Conservation (phyloP, 139 green algal species). For the Limnomonas spitsbergensis region DNA sequence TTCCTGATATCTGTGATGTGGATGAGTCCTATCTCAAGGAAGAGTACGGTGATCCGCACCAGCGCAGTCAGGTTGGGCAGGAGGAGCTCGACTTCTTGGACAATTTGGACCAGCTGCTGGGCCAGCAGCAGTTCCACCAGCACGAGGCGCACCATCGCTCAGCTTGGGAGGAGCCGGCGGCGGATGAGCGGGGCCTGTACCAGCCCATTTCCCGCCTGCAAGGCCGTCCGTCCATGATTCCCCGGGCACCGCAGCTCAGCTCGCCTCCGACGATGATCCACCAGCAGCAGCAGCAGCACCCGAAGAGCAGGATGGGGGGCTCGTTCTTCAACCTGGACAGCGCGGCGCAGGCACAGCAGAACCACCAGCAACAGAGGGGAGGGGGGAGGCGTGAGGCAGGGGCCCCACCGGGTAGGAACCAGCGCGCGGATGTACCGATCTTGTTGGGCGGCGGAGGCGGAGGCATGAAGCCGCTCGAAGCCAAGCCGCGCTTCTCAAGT, state of each 20-base stretch:
- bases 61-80: not conserved
- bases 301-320: not conserved
- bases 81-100: conserved; percentile 7
- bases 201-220: not conserved
- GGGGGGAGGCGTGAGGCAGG: not conserved
- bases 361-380: not conserved
- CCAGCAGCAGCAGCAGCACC: not conserved
- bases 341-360: not conserved
- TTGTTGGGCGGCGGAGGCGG: not conserved
- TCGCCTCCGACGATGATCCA: not conserved
- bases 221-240: not conserved
- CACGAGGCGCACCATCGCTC: not conserved
- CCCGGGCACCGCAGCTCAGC: too few relatives aligned
- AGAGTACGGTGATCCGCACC: not conserved
- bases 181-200: not conserved
- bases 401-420: too few relatives aligned
- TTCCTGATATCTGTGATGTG: not conserved
- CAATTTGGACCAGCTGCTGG: not conserved
- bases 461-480: not conserved
- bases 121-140: not conserved
- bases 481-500: not conserved
- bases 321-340: conserved; percentile 1
- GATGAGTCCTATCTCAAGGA: not conserved
- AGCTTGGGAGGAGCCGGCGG: not conserved
- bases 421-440: not conserved